phyloP scores from a whole-genome alignment of 352 stramenopile genomes.

The Salisapilia sapeloensis region DNA sequence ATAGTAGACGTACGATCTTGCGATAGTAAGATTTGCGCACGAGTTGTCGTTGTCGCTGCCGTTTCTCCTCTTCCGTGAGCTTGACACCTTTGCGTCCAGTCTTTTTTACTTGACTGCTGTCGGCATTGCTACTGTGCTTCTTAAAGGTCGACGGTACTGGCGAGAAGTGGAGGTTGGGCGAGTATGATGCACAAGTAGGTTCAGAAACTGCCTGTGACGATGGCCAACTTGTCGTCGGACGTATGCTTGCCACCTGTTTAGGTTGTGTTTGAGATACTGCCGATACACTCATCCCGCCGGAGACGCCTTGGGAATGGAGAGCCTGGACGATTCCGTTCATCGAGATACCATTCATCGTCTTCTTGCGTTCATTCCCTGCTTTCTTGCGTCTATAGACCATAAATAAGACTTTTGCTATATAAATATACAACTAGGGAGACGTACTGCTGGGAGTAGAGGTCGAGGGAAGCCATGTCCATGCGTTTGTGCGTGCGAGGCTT shows the following conservation, averaged over 20 bases:
- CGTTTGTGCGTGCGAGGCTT: conserved; percentile 7
- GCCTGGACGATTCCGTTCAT: conserved; percentile 33
- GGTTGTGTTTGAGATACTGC: background rate
- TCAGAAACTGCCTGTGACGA: background rate
- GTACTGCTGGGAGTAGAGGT: conserved; percentile 16
- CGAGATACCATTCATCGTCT: conserved; percentile 11
- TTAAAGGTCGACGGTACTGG: background rate
- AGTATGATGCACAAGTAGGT: background rate
- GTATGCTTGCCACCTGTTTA: conserved; percentile 1
- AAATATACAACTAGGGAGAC: conserved; percentile 4
- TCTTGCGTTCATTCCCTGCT: conserved; percentile 3
- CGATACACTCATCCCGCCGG: background rate
- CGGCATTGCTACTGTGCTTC: background rate
- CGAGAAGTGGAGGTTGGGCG: background rate
- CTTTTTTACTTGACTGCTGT: background rate
- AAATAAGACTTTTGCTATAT: too few relatives aligned
- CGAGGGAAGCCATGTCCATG: conserved; percentile 41
- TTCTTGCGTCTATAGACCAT: background rate
- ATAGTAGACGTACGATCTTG: conserved; percentile 35
- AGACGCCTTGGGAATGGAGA: conserved; percentile 3
- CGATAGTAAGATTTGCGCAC: conserved; percentile 60
- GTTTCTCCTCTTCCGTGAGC: conserved; percentile 34
- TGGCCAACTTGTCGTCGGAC: background rate
- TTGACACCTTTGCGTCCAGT: conserved; percentile 6
- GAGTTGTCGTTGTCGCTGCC: conserved; percentile 45